phyloP scores from a whole-genome alignment of 2,329 filamentous ascomycete genomes.

The Fusarium beomiforme region DNA sequence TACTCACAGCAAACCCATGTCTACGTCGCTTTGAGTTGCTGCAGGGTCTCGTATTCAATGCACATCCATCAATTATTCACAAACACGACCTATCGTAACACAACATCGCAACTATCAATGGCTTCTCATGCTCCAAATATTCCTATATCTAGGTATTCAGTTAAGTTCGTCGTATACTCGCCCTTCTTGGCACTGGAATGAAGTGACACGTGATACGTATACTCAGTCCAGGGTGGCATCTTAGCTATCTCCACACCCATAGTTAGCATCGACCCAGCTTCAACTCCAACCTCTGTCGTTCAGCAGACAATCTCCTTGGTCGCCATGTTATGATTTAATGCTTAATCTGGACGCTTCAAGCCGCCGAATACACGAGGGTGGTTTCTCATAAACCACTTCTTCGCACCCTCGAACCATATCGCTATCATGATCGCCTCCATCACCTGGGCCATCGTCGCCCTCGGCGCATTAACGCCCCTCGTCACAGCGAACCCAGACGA shows the following conservation, averaged over 20 bases:
- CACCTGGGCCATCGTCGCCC: slow-evolving; percentile 25
- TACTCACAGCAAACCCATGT: too few relatives aligned
- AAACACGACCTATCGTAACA: neutral
- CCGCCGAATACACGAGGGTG: slow-evolving; percentile 8
- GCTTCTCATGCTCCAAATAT: neutral
- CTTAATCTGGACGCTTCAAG: slow-evolving; percentile 12
- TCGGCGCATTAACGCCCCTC: slow-evolving; percentile 42
- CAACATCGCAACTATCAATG: neutral
- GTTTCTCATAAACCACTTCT: neutral
- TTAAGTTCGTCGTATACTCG: neutral
- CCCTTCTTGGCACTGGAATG: slow-evolving; percentile 10
- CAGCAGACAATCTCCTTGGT: neutral
- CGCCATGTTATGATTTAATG: slow-evolving; percentile 34
- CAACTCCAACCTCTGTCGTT: neutral
- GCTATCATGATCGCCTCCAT: slow-evolving; percentile 32
- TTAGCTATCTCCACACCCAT: slow-evolving; percentile 41
- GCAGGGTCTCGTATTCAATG: neutral
- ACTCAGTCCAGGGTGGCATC: slow-evolving; percentile 38
- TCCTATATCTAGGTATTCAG: neutral
- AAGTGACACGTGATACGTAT: slow-evolving; percentile 38
- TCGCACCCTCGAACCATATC: neutral
- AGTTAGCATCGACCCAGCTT: neutral
- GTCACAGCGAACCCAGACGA: slow-evolving; percentile 50
- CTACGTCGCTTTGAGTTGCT: fast-evolving
- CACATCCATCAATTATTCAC: neutral